Evolutionary conservation across 177 flowering plant species (phyloP).

Genomic region (Vitis hybrid): DNA sequence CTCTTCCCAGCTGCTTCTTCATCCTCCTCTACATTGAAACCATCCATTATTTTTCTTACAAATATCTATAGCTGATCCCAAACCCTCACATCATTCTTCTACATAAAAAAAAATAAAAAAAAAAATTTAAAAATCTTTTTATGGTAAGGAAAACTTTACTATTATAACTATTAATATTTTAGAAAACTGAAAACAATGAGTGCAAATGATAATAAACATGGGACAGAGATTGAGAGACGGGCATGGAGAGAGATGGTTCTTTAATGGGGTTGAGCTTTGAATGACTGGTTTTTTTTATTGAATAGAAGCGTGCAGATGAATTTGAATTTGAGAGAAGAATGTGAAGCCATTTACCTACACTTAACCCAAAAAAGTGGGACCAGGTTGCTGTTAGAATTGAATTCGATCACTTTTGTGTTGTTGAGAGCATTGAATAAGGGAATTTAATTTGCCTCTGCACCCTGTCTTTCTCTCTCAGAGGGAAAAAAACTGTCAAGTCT

Average conservation of each 20-base stretch:
- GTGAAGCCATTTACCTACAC: constrained; percentile 7
- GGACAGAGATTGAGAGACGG: too few relatives aligned
- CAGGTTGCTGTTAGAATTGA: constrained; percentile 32
- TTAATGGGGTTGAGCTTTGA: background rate
- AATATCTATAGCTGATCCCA: constrained; percentile 4
- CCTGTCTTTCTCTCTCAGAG: constrained; percentile 5
- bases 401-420: constrained; percentile 32
- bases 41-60: constrained; percentile 31
- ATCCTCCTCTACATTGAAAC: constrained; percentile 26
- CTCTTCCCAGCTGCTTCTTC: constrained; percentile 21
- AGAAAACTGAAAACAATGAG: too few relatives aligned
- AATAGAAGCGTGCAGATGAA: too few relatives aligned
- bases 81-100: constrained; percentile 8
- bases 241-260: background rate
- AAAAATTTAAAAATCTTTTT: background rate
- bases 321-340: constrained; percentile 5
- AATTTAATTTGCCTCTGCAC: constrained; percentile 22
- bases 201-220: too few relatives aligned
- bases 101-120: background rate
- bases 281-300: too few relatives aligned
- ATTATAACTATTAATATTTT: too few relatives aligned
- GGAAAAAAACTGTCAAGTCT: background rate
- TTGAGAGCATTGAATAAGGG: constrained; percentile 56
- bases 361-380: constrained; percentile 22
- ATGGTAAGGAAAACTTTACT: too few relatives aligned